phyloP scores from a whole-genome alignment of 1,139 yeast genomes.

The Kurtzmaniella natalensis region DNA sequence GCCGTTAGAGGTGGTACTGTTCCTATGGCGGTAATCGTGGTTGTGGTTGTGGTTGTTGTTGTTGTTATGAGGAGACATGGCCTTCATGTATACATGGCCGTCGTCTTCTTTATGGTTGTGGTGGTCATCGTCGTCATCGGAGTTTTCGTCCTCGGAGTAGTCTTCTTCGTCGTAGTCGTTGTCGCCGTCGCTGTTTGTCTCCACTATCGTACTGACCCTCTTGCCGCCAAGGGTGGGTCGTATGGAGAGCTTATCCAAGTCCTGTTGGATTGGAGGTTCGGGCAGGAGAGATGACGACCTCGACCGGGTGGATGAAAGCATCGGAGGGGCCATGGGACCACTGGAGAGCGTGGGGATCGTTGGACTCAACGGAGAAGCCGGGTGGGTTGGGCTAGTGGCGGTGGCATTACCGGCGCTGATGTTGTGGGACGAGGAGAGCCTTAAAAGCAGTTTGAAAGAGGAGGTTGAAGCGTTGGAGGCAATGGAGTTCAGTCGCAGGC shows the following conservation, averaged over 20 bases:
- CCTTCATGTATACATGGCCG: too few relatives aligned
- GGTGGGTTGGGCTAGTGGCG: neutral
- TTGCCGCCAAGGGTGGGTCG: conserved; percentile 8
- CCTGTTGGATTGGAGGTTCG: conserved; percentile 2
- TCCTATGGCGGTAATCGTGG: neutral
- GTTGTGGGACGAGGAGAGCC: neutral
- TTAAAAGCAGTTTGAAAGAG: conserved; percentile 2
- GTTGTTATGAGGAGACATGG: too few relatives aligned
- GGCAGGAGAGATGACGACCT: too few relatives aligned
- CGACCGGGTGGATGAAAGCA: too few relatives aligned
- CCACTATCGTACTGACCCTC: conserved; percentile 21
- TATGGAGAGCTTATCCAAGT: conserved; percentile 1
- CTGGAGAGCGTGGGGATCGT: too few relatives aligned
- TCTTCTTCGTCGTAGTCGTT: conserved; percentile 18
- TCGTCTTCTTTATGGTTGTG: too few relatives aligned
- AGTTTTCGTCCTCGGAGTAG: conserved; percentile 17
- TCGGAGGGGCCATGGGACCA: too few relatives aligned
- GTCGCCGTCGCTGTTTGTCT: conserved; percentile 13
- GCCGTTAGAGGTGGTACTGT: neutral
- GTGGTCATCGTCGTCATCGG: conserved; percentile 19
- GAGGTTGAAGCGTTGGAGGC: neutral
- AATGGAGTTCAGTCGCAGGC: conserved; percentile 2
- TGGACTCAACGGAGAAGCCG: too few relatives aligned
- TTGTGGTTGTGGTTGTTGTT: too few relatives aligned
- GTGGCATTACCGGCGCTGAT: neutral